These are phyloP conservation scores for Chaetomium sp. DNA, from an alignment of 2,329 filamentous ascomycete species.

Conservation along the genomic window DNA sequence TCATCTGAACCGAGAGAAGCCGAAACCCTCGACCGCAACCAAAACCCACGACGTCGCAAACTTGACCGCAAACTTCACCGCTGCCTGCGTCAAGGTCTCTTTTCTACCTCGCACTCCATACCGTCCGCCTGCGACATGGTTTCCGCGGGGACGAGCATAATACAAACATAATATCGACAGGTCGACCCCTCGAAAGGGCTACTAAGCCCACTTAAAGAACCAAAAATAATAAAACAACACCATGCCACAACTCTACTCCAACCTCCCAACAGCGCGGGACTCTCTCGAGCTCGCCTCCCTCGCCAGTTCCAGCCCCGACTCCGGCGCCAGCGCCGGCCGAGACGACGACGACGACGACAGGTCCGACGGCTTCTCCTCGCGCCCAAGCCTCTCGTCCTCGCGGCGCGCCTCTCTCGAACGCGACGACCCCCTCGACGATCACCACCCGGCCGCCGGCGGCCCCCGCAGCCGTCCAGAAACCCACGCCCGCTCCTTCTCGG, in stretches of 20 bases:
- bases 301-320: constrained; percentile 69
- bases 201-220: background rate
- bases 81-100: no score
- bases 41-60: background rate
- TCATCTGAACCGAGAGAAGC: background rate
- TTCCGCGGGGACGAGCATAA: no score
- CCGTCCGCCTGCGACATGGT: no score
- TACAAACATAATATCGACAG: no score
- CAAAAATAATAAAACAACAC: constrained; percentile 3
- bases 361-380: constrained; percentile 60
- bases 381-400: constrained; percentile 87
- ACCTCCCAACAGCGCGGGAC: constrained; percentile 60
- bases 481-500: constrained; percentile 68
- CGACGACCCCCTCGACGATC: constrained; percentile 65
- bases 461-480: constrained; percentile 27
- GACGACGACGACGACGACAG: no score
- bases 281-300: constrained; percentile 94
- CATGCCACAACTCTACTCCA: constrained; percentile 39
- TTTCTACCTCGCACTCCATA: no score
- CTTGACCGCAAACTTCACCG: background rate
- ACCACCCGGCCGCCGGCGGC: background rate
- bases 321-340: constrained; percentile 52
- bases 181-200: no score
- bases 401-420: constrained; percentile 82
- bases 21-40: background rate